These are phyloP conservation scores for Pyracantha coccinea DNA, from an alignment of 331 rosid genomes.

Conservation along the genomic window DNA sequence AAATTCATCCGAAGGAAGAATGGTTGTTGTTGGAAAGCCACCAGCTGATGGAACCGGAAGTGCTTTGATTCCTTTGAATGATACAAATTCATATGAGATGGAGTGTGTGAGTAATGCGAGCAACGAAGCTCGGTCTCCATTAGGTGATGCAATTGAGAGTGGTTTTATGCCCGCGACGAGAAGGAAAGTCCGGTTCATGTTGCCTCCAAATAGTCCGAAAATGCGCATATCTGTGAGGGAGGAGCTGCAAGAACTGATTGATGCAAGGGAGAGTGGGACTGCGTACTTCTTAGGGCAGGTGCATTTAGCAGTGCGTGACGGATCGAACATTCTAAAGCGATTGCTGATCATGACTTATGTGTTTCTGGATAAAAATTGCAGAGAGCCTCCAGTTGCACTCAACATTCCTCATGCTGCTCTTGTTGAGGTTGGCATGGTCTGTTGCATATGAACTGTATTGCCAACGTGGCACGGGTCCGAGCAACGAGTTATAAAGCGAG, in stretches of 20 bases:
- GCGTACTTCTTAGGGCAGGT: constrained; percentile 73
- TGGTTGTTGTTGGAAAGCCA: constrained; percentile 49
- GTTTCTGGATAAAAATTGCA: constrained; percentile 51
- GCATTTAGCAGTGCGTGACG: constrained; percentile 49
- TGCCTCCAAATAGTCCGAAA: constrained; percentile 58
- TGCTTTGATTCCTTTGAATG: constrained; percentile 46
- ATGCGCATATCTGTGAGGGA: constrained; percentile 44
- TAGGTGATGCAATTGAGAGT: constrained; percentile 13
- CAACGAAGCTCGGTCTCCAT: constrained; percentile 36
- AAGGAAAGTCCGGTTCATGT: constrained; percentile 58
- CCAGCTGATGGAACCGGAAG: constrained; percentile 28
- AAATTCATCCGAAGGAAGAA: constrained; percentile 47
- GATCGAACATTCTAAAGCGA: constrained; percentile 43
- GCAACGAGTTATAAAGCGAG: neutral
- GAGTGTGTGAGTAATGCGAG: constrained; percentile 1
- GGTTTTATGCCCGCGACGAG: constrained; percentile 9
- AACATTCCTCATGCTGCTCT: constrained; percentile 84
- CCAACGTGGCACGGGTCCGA: neutral
- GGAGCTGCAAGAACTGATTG: constrained; percentile 52
- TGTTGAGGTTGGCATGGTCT: constrained; percentile 69
- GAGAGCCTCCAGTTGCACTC: constrained; percentile 62
- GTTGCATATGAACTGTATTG: constrained; percentile 19
- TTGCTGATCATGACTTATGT: constrained; percentile 50
- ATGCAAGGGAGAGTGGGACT: constrained; percentile 80
- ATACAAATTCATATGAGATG: neutral